Conservation (phyloP, 306 rosid genomes). For the Inga laurina region DNA sequence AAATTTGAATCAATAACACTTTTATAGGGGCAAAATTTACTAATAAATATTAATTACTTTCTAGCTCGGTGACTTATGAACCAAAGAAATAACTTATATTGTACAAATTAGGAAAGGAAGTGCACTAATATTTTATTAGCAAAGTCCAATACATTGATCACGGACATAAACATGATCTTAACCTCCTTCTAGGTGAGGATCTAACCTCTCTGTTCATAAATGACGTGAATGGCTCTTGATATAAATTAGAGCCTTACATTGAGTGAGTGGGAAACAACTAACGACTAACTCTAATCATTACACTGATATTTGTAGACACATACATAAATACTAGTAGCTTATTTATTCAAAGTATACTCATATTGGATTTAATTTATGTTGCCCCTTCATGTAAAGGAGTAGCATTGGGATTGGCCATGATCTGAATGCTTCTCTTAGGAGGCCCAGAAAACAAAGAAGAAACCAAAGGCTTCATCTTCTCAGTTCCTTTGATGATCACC, state of each 20-base stretch:
- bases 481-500: slow-evolving; percentile 44
- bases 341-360: background rate
- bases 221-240: background rate
- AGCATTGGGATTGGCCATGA: slow-evolving; percentile 33
- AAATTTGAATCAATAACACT: no score
- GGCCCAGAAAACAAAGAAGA: slow-evolving; percentile 4
- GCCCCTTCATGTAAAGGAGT: slow-evolving; percentile 26
- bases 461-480: slow-evolving; percentile 41
- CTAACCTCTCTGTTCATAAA: background rate
- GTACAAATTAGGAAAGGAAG: no score
- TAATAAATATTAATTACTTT: no score
- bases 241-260: background rate
- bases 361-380: background rate
- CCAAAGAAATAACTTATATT: no score
- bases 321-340: no score
- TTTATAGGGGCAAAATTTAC: no score
- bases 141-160: no score
- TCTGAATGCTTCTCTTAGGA: slow-evolving; percentile 18
- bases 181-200: background rate
- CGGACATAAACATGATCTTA: no score
- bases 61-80: no score
- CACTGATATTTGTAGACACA: no score
- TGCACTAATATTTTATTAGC: no score
- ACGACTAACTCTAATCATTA: background rate
- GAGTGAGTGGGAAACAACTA: background rate